Percentiles rank a stretch among this genome's conserved stretches.
Conservation (phyloP, 257 asterid genomes). For the Penstemon newberryi region DNA sequence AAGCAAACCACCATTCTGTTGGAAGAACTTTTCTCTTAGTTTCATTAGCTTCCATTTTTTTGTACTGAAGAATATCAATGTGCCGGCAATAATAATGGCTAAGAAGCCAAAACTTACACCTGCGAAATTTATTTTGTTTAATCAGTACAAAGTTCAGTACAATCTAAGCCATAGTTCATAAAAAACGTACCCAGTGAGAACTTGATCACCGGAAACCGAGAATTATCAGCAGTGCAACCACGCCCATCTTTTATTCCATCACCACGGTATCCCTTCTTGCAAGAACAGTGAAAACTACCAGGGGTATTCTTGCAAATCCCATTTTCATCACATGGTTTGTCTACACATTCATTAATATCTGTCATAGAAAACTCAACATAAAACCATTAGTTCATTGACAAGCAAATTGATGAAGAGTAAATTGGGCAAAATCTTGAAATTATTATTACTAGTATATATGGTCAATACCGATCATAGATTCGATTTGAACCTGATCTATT, state of each 20-base stretch:
- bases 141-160: not conserved
- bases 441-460: too few relatives aligned
- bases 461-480: too few relatives aligned
- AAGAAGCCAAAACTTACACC: slow-evolving; percentile 27
- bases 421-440: too few relatives aligned
- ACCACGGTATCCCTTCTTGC: slow-evolving; percentile 46
- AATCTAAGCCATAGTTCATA: too few relatives aligned
- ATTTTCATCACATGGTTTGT: slow-evolving; percentile 41
- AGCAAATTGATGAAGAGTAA: too few relatives aligned
- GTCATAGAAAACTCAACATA: not conserved
- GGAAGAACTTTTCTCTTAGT: slow-evolving; percentile 43
- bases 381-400: too few relatives aligned
- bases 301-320: slow-evolving; percentile 41
- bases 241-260: slow-evolving; percentile 44
- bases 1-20: slow-evolving; percentile 49
- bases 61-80: slow-evolving; percentile 22
- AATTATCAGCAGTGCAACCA: slow-evolving; percentile 45
- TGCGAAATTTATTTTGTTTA: not conserved
- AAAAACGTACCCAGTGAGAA: slow-evolving; percentile 44
- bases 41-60: slow-evolving; percentile 21
- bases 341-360: slow-evolving; percentile 58
- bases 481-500: too few relatives aligned
- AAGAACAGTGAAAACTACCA: slow-evolving; percentile 48
- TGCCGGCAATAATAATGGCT: slow-evolving; percentile 16
- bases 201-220: slow-evolving; percentile 44